Evolutionary conservation across 208 protist species (phyloP).

Genomic region (Trypanosoma congolense): DNA sequence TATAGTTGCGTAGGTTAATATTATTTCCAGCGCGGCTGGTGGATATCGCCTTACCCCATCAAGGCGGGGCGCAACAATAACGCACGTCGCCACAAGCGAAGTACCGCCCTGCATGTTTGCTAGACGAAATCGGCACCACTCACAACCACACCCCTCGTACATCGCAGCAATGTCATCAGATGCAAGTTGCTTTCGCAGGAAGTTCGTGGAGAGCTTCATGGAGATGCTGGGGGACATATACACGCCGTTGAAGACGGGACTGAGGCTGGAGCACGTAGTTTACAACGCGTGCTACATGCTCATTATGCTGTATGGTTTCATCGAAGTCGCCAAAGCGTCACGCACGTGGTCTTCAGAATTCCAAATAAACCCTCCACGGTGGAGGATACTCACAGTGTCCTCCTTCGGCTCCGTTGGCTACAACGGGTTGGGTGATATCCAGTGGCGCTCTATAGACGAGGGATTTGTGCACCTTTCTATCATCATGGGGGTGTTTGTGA

Average conservation of each 20-base stretch:
- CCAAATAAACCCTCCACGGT: constrained; percentile 3
- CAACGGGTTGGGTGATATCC: constrained; percentile 3
- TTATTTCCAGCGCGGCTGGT: too few relatives aligned
- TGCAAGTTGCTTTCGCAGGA: background rate
- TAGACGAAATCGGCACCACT: background rate
- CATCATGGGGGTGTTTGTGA: background rate
- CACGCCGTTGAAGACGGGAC: background rate
- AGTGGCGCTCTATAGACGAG: constrained; percentile 3
- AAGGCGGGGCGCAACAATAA: too few relatives aligned
- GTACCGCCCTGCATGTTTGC: background rate
- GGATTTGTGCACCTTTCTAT: background rate
- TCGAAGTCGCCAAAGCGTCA: constrained; percentile 2
- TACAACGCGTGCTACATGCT: background rate
- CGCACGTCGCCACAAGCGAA: background rate
- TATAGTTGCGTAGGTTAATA: too few relatives aligned
- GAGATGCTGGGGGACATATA: background rate
- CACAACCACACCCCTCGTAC: background rate
- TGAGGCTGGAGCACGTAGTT: constrained; percentile 1
- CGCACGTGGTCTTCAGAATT: background rate
- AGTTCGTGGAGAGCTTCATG: background rate
- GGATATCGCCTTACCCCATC: too few relatives aligned
- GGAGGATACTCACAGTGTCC: background rate
- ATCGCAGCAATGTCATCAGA: background rate
- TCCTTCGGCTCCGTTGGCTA: constrained; percentile 12
- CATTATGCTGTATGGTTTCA: constrained; percentile 9